Evolutionary conservation across 345 rosid species (phyloP).

Genomic region (Citrus maxima): DNA sequence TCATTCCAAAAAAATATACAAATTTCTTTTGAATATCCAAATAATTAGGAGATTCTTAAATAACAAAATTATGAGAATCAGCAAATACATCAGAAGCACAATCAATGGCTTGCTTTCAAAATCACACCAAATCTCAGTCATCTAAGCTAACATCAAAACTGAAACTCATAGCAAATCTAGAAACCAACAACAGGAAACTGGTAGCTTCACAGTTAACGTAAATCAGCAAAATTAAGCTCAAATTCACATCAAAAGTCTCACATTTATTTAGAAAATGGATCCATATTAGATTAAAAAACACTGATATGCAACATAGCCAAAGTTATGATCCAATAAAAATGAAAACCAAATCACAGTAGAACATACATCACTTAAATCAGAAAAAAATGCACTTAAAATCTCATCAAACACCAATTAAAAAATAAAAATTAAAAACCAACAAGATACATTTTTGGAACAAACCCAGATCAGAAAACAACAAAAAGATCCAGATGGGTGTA

Average conservation of each 20-base stretch:
- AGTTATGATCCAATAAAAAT: not conserved
- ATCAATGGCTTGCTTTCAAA: not conserved
- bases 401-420: not conserved
- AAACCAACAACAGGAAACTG: not conserved
- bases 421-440: not conserved
- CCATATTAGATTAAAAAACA: not conserved
- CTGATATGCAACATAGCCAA: not conserved
- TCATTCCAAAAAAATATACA: not conserved
- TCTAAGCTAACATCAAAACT: not conserved
- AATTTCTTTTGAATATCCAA: not conserved
- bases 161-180: not conserved
- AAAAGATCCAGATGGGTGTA: not conserved
- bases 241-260: not conserved
- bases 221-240: not conserved
- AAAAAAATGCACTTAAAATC: not conserved
- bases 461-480: slow-evolving; percentile 37
- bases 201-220: not conserved
- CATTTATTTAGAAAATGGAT: not conserved
- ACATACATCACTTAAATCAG: not conserved
- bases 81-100: slow-evolving; percentile 2
- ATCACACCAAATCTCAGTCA: slow-evolving; percentile 5
- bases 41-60: slow-evolving; percentile 16
- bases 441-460: not conserved
- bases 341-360: not conserved
- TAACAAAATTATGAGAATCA: not conserved